These are phyloP conservation scores for Auricularia heimuer DNA, from an alignment of 768 basidiomycete genomes.

Conservation along the genomic window DNA sequence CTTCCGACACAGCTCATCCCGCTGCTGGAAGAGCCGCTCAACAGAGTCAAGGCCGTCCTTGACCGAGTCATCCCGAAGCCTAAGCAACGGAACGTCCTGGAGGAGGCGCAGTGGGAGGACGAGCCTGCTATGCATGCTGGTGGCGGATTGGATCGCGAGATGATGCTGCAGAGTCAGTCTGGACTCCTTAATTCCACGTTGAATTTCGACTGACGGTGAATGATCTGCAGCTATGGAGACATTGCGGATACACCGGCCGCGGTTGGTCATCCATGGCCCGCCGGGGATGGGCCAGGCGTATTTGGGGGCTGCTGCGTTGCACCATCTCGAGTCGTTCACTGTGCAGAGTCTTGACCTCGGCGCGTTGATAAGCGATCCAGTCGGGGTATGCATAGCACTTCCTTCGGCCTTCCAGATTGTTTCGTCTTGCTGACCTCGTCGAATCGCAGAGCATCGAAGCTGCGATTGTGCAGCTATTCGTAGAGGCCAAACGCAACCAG, in stretches of 20 bases:
- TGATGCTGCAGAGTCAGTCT: constrained; percentile 72
- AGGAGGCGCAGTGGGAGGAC: constrained; percentile 94
- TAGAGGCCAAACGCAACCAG: constrained; percentile 94
- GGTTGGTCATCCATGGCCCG: constrained; percentile 72
- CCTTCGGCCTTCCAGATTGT: background rate
- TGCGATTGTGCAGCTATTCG: constrained; percentile 86
- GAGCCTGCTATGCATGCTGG: constrained; percentile 31
- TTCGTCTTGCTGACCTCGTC: background rate
- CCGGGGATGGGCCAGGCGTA: constrained; percentile 87
- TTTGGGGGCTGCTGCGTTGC: constrained; percentile 81
- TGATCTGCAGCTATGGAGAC: constrained; percentile 72
- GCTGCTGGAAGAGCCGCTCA: constrained; percentile 57
- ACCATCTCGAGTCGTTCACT: constrained; percentile 93
- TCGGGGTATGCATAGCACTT: constrained; percentile 41
- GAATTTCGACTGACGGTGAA: background rate
- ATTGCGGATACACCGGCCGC: constrained; percentile 79
- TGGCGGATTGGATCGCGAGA: constrained; percentile 78
- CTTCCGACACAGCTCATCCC: constrained; percentile 80
- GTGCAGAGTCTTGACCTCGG: constrained; percentile 91
- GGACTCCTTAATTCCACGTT: background rate
- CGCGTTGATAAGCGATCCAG: constrained; percentile 77
- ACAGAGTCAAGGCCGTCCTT: constrained; percentile 64
- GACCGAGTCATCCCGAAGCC: constrained; percentile 64
- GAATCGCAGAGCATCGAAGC: constrained; percentile 70
- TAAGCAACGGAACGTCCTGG: constrained; percentile 75